Percentiles rank a stretch among this genome's conserved stretches.
phyloP scores from a whole-genome alignment of 2,329 filamentous ascomycete genomes.

The Fusarium subtropicale region DNA sequence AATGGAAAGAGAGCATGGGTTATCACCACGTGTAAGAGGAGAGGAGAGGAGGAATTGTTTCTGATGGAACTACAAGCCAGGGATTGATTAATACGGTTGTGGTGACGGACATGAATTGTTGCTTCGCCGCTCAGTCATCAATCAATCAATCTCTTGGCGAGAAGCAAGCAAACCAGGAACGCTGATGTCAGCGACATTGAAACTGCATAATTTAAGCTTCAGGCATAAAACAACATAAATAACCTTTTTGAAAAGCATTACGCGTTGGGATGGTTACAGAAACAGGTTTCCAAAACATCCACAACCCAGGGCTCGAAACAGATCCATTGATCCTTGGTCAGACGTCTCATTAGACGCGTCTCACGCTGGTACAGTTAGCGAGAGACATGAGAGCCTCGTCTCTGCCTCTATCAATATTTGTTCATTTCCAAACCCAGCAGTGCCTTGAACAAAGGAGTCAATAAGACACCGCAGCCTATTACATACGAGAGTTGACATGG shows the following conservation, averaged over 20 bases:
- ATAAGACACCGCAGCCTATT: conserved; percentile 5
- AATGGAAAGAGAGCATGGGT: conserved; percentile 23
- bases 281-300: conserved; percentile 22
- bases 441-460: background rate
- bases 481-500: background rate
- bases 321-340: conserved; percentile 14
- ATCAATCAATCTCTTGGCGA: conserved; percentile 9
- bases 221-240: conserved; percentile 17
- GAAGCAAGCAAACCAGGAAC: background rate
- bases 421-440: conserved; percentile 11
- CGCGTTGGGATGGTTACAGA: conserved; percentile 13
- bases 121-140: background rate
- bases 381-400: conserved; percentile 32
- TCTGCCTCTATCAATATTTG: conserved; percentile 1
- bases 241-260: conserved; percentile 2
- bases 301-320: conserved; percentile 32
- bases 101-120: background rate
- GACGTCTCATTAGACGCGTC: conserved; percentile 29
- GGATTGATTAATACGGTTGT: background rate
- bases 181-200: conserved; percentile 21
- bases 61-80: conserved; percentile 2
- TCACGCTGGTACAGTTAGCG: conserved; percentile 23
- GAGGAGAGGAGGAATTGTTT: conserved; percentile 7
- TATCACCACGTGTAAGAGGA: conserved; percentile 38
- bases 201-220: conserved; percentile 24